These are phyloP conservation scores for Candida incommunis DNA, from an alignment of 805 yeast species.

Conservation along the genomic window DNA sequence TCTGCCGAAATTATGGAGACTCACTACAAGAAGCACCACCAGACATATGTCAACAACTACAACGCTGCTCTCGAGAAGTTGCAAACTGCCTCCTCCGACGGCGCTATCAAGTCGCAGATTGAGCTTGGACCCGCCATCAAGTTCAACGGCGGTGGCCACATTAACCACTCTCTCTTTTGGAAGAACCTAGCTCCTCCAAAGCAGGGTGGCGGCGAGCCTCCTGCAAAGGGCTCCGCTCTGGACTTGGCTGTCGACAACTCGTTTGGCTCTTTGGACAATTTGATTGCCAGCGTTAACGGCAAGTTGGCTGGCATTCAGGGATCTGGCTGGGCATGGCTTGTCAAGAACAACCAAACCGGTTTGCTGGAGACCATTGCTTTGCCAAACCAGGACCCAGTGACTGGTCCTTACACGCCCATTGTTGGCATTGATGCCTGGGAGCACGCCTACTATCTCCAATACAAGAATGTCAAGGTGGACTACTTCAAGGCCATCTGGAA, in stretches of 20 bases:
- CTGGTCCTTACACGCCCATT: constrained; percentile 55
- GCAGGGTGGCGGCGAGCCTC: constrained; percentile 61
- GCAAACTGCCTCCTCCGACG: constrained; percentile 44
- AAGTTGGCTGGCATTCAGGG: constrained; percentile 84
- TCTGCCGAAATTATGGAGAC: constrained; percentile 73
- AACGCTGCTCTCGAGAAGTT: constrained; percentile 66
- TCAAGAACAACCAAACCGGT: constrained; percentile 57
- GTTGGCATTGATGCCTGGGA: constrained; percentile 95
- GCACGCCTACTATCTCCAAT: constrained; percentile 89
- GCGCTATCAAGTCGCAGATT: constrained; percentile 44
- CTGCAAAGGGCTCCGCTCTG: constrained; percentile 40
- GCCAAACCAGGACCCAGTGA: constrained; percentile 76
- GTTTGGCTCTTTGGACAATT: constrained; percentile 60
- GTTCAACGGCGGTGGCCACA: constrained; percentile 87
- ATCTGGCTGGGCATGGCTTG: constrained; percentile 91
- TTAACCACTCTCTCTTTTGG: constrained; percentile 82
- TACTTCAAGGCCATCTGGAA: constrained; percentile 92
- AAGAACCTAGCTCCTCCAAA: constrained; percentile 67
- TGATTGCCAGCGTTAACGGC: constrained; percentile 48
- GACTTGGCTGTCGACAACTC: constrained; percentile 44
- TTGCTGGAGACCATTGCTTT: constrained; percentile 69
- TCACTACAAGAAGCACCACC: constrained; percentile 86
- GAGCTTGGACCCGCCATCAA: constrained; percentile 60
- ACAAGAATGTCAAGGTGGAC: constrained; percentile 81
- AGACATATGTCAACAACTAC: constrained; percentile 77